These are phyloP conservation scores for Colletotrichum cereale DNA, from an alignment of 2,329 filamentous ascomycete species.

Conservation along the genomic window DNA sequence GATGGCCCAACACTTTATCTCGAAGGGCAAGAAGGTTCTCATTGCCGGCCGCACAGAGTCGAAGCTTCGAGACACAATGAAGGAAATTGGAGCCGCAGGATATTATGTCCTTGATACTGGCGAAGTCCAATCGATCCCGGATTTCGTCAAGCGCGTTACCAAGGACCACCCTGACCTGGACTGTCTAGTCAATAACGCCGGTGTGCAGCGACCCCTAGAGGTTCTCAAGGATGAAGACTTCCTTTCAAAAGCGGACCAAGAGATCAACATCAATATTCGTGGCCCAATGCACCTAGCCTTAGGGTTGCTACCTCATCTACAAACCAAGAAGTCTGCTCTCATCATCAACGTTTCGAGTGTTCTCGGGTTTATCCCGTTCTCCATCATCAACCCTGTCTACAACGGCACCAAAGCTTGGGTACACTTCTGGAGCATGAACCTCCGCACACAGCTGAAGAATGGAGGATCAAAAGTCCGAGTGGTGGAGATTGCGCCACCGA, in stretches of 20 bases:
- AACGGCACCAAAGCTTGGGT: slow-evolving; percentile 71
- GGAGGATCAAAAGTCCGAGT: slow-evolving; percentile 57
- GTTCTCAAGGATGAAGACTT: slow-evolving; percentile 57
- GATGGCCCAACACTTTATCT: slow-evolving; percentile 60
- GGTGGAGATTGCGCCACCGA: slow-evolving; percentile 68
- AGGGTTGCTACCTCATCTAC: slow-evolving; percentile 62
- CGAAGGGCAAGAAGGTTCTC: slow-evolving; percentile 62
- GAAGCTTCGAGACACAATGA: slow-evolving; percentile 59
- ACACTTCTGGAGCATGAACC: slow-evolving; percentile 68
- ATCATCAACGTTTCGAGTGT: slow-evolving; percentile 68
- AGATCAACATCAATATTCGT: slow-evolving; percentile 70
- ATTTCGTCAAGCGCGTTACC: slow-evolving; percentile 59
- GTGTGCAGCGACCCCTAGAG: slow-evolving; percentile 66
- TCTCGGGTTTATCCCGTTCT: slow-evolving; percentile 65
- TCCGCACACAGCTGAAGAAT: slow-evolving; percentile 62
- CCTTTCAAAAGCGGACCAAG: slow-evolving; percentile 64
- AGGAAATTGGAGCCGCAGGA: slow-evolving; percentile 58
- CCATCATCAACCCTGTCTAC: slow-evolving; percentile 69
- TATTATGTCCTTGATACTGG: slow-evolving; percentile 68
- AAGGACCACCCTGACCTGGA: slow-evolving; percentile 62
- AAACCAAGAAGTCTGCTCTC: slow-evolving; percentile 52
- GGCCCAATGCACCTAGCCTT: slow-evolving; percentile 69
- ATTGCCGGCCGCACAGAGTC: slow-evolving; percentile 67
- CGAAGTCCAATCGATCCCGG: slow-evolving; percentile 55
- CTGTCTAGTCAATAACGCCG: slow-evolving; percentile 71